Conservation (phyloP, 345 rosid genomes). For the Brassica napus region DNA sequence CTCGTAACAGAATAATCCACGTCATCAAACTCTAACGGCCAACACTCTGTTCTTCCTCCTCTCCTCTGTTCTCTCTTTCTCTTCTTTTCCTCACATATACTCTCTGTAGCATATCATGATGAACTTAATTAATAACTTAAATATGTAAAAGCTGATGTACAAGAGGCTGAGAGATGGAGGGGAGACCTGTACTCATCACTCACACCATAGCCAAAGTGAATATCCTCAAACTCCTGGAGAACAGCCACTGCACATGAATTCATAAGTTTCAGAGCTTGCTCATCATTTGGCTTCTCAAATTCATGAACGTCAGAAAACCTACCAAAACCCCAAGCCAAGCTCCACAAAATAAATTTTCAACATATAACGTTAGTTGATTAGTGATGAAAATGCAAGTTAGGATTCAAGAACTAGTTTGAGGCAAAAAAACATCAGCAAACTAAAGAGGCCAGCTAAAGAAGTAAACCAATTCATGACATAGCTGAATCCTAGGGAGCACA, state of each 20-base stretch:
- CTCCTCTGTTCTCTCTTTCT: too few species aligned
- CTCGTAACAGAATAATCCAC: too few species aligned
- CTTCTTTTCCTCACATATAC: too few species aligned
- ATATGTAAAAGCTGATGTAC: not conserved
- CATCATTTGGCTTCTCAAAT: slow-evolving; percentile 90
- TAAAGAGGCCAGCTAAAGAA: not conserved
- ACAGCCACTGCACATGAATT: slow-evolving; percentile 48
- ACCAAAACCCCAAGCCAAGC: slow-evolving; percentile 43
- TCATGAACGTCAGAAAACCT: slow-evolving; percentile 83
- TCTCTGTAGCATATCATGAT: not conserved
- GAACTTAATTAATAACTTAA: not conserved
- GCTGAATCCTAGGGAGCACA: slow-evolving; percentile 2
- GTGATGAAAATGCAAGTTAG: not conserved
- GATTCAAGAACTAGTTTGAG: not conserved
- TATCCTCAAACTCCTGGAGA: slow-evolving; percentile 67
- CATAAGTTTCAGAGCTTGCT: slow-evolving; percentile 87
- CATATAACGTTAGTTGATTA: slow-evolving; percentile 1
- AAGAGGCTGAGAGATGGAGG: slow-evolving; percentile 14
- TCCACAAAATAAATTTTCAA: slow-evolving; percentile 34
- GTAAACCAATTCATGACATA: not conserved
- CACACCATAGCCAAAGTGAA: slow-evolving; percentile 75
- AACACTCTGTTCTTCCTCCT: too few species aligned
- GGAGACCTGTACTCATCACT: slow-evolving; percentile 90
- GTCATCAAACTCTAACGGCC: too few species aligned
- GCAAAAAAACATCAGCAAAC: not conserved